phyloP scores from a whole-genome alignment of 2,329 filamentous ascomycete genomes.

The Colletotrichum tamarilloi region DNA sequence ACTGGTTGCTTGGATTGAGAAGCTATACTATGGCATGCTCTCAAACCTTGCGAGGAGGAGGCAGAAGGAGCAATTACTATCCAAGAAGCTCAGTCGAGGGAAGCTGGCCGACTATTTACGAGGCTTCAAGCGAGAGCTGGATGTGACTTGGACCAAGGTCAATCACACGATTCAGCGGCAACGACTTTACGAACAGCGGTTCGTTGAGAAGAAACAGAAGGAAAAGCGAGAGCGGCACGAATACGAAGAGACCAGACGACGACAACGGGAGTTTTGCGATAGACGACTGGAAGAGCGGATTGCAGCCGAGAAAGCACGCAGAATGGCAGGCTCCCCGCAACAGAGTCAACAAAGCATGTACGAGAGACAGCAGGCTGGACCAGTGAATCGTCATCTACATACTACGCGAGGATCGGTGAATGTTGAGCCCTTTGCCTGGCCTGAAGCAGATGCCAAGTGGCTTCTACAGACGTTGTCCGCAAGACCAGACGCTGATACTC shows the following conservation, averaged over 20 bases:
- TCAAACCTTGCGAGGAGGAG: not conserved
- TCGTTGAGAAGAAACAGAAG: not conserved
- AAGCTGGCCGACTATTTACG: not conserved
- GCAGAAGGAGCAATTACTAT: not conserved
- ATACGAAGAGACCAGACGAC: constrained; percentile 3
- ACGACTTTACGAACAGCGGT: not conserved
- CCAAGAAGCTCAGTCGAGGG: not conserved
- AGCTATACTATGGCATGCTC: constrained; percentile 15
- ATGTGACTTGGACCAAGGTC: not conserved
- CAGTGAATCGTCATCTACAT: not conserved
- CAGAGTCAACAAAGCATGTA: not conserved
- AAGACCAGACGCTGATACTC: not conserved
- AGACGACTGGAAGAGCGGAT: not conserved
- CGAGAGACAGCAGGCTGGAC: not conserved
- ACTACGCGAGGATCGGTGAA: not conserved
- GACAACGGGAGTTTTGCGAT: constrained; percentile 25
- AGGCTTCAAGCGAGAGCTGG: constrained; percentile 13
- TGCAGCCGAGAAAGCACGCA: not conserved
- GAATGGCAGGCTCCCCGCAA: not conserved
- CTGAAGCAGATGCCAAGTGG: not conserved
- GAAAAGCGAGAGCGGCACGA: not conserved
- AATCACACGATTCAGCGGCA: not conserved
- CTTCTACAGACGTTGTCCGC: constrained; percentile 8
- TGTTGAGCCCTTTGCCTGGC: constrained; percentile 11
- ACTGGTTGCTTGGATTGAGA: constrained; percentile 14